Evolutionary conservation across 2,329 filamentous ascomycete genomes (phyloP), one percentile per base, ranked within the genome.

Genomic region (Aspergillus sp.): DNA sequence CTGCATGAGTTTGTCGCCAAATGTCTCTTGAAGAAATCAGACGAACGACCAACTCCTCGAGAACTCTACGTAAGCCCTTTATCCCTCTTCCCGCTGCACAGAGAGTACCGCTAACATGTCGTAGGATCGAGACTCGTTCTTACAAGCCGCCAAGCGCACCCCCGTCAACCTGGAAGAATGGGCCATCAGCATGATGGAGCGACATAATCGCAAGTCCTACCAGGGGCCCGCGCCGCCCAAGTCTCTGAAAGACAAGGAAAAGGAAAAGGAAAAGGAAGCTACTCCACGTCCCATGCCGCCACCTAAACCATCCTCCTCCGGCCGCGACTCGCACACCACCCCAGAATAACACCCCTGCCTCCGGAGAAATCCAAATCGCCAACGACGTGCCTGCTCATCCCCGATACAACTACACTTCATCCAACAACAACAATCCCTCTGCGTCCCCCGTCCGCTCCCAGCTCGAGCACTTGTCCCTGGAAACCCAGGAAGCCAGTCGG

Each of bases 1-100:
- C 72, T 98, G 41, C 91, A 97, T 59, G 89, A 97, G 55, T 95
- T 97, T 81, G 91, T 97, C 48, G 89, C 93, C 55, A 95, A 94
- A 67, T 98, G 93, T 70, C 73, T 98, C 55, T 83, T 84, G 67
- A 98, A 98, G 73, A 82, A 86, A 51, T 87, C 93, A 0, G 86
- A 90, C 50, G 81, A 88, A 62, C 82, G 93, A 44, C 93, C 91
- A 44, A 97, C 93, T 4, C 93, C 93, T 6, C 85, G 91, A 59
- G 88, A 97, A 58, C 82, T 98, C 50, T 96, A 87, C 70, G 88
- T 94, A 76, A 69, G 86, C 3, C 4, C 39, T 10, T 28, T 32
- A 32, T 32, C 19, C 19, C 19, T 19, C 19, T 19, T 19, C 19
- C 19, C 19, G 19, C 19, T 19, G 19, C 19, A 19, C 19, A 19